These are phyloP conservation scores for Aspergillus pseudonomiae DNA, from an alignment of 2,329 filamentous ascomycete genomes.

Conservation along the genomic window DNA sequence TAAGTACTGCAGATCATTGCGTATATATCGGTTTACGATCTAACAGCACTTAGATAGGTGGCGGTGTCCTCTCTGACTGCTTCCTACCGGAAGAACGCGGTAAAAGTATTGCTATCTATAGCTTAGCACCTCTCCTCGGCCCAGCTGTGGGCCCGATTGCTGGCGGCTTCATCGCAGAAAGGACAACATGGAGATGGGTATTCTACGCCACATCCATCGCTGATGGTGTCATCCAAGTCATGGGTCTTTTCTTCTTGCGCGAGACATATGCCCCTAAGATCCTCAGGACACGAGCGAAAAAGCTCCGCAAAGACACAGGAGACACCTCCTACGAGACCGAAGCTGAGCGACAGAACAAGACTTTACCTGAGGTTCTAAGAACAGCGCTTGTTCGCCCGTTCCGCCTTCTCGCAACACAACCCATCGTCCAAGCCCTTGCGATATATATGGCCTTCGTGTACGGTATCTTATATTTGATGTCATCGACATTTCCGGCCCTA, in stretches of 20 bases:
- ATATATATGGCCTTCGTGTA: conserved; percentile 62
- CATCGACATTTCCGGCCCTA: conserved; percentile 64
- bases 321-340: conserved; percentile 44
- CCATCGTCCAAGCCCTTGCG: conserved; percentile 61
- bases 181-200: conserved; percentile 72
- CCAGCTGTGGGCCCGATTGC: conserved; percentile 68
- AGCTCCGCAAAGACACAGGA: conserved; percentile 46
- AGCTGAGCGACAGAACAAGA: conserved; percentile 40
- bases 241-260: conserved; percentile 63
- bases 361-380: conserved; percentile 35
- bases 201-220: conserved; percentile 70
- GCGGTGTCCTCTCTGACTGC: conserved; percentile 58
- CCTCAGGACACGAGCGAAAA: conserved; percentile 59
- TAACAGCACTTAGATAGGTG: conserved; percentile 42
- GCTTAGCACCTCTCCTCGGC: conserved; percentile 65
- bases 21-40: conserved; percentile 1
- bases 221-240: conserved; percentile 62
- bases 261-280: conserved; percentile 70
- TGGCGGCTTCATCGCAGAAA: conserved; percentile 65
- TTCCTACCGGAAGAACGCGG: conserved; percentile 66
- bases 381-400: conserved; percentile 58
- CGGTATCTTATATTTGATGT: conserved; percentile 65
- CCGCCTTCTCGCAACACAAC: conserved; percentile 59
- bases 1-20: conserved; percentile 30
- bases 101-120: conserved; percentile 65